Percentiles rank a stretch among this genome's conserved stretches.
Conservation (phyloP, 371 early-diverging fungal genomes). For the Mortierella sp. region DNA sequence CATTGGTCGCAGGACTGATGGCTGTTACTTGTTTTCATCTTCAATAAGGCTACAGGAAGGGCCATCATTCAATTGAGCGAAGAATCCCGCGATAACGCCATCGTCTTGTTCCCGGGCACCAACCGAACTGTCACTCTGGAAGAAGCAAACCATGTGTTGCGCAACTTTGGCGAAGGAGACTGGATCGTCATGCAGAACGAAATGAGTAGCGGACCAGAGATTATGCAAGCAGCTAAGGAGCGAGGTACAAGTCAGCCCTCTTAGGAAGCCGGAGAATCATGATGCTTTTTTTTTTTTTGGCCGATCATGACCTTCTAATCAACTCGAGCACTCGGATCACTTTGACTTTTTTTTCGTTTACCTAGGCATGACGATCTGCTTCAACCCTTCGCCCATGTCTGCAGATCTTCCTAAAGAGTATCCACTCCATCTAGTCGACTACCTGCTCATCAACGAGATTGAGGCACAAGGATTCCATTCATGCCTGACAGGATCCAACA, state of each 20-base stretch:
- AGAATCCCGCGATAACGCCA: conserved; percentile 83
- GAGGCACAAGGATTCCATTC: conserved; percentile 70
- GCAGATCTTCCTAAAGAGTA: conserved; percentile 60
- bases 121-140: conserved; percentile 69
- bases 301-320: too few relatives aligned
- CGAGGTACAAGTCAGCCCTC: conserved; percentile 46
- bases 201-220: conserved; percentile 76
- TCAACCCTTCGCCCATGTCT: conserved; percentile 91
- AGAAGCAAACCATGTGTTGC: conserved; percentile 52
- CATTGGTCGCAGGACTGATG: too few relatives aligned
- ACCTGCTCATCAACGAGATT: conserved; percentile 84
- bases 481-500: conserved; percentile 24
- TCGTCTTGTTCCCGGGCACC: conserved; percentile 86
- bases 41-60: conserved; percentile 75
- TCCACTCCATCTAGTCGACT: conserved; percentile 73
- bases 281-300: too few relatives aligned
- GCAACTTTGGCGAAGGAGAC: conserved; percentile 63
- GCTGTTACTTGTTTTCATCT: neutral
- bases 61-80: conserved; percentile 89
- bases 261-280: too few relatives aligned
- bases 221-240: conserved; percentile 67
- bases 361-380: conserved; percentile 72
- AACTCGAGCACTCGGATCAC: too few relatives aligned
- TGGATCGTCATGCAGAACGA: conserved; percentile 90
- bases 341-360: conserved; percentile 2